Evolutionary conservation across 768 basidiomycete species (phyloP), one percentile per base, ranked within the genome.

Genomic region (Rhodosporidiobolus sp.): DNA sequence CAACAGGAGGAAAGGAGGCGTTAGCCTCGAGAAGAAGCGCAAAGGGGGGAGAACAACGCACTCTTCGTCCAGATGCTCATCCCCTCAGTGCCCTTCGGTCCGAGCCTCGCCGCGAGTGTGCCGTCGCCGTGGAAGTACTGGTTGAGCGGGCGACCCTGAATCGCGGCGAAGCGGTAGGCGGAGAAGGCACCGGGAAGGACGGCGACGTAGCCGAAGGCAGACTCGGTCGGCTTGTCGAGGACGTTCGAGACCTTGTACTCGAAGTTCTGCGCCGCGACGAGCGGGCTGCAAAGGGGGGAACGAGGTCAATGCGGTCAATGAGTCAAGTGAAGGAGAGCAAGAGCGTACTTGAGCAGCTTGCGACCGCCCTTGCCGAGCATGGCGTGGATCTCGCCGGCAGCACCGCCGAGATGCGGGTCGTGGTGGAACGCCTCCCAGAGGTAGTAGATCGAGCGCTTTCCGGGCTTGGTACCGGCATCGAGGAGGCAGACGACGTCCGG

Each of bases 401-500:
- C 77, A 5, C 79, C 77, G 26, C 79, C 79, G 26, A 78, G 67
- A 22, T 76, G 63, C 62, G 69, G 62, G 67, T 79, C 76, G 68
- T 78, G 82, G 69, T 83, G 80, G 77, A 83, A 84, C 0, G 91
- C 87, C 82, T 97, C 97, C 95, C 93, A 95, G 16, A 95, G 86
- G 79, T 95, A 92, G 81, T 90, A 98, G 78, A 98, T 92, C 3
- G 91, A 91, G 81, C 94, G 94, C 81, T 92, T 92, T 5, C 93
- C 94, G 3, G 94, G 94, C 81, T 96, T 97, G 11, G 94, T 98
- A 73, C 94, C 94, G 10, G 93, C 94, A 80, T 96, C 94, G 73
- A 97, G 86, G 45, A 97, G 86, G 72, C 95, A 89, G 81, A 93
- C 94, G 60, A 89, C 87, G 79, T 96, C 92, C 10, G 94, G 94